These are phyloP conservation scores for Cudoniella acicularis DNA, from an alignment of 495 filamentous ascomycete genomes.

Conservation along the genomic window DNA sequence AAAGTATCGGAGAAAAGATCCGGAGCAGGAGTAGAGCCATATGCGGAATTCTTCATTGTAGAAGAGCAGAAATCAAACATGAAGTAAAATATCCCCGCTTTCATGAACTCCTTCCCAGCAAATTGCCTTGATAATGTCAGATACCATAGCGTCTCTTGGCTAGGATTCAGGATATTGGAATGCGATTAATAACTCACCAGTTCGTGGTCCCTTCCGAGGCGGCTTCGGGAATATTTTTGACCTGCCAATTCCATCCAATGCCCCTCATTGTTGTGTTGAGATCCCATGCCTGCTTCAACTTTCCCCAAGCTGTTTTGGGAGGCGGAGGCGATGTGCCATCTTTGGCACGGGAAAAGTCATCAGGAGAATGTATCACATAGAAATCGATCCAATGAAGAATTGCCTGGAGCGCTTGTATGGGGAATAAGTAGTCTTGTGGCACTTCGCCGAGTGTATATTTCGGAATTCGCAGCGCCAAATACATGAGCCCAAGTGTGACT, in stretches of 20 bases:
- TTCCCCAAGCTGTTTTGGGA: slow-evolving; percentile 12
- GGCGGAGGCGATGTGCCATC: neutral
- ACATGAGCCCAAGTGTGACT: neutral
- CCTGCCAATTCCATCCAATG: slow-evolving; percentile 28
- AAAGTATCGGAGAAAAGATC: slow-evolving; percentile 8
- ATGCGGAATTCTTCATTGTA: neutral
- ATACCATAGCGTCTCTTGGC: too few relatives aligned
- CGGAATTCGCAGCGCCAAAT: slow-evolving; percentile 1
- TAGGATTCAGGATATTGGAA: neutral
- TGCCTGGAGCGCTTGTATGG: slow-evolving; percentile 6
- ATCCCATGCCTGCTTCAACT: slow-evolving; percentile 14
- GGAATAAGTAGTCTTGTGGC: slow-evolving; percentile 2
- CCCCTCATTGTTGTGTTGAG: slow-evolving; percentile 16
- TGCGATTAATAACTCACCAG: slow-evolving; percentile 1
- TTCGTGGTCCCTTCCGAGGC: neutral
- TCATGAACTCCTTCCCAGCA: neutral
- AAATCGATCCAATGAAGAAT: slow-evolving; percentile 14
- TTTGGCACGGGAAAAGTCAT: slow-evolving; percentile 3
- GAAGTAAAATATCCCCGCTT: slow-evolving; percentile 8
- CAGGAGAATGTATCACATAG: slow-evolving; percentile 5
- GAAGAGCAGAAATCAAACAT: slow-evolving; percentile 8
- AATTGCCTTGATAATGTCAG: slow-evolving; percentile 5
- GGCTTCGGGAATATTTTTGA: slow-evolving; percentile 22
- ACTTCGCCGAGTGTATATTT: neutral
- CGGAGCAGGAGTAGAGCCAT: neutral